Percentiles rank a stretch among this genome's conserved stretches.
Evolutionary conservation across 2,329 filamentous ascomycete genomes (phyloP).

Genomic region (Penicillium sp.): DNA sequence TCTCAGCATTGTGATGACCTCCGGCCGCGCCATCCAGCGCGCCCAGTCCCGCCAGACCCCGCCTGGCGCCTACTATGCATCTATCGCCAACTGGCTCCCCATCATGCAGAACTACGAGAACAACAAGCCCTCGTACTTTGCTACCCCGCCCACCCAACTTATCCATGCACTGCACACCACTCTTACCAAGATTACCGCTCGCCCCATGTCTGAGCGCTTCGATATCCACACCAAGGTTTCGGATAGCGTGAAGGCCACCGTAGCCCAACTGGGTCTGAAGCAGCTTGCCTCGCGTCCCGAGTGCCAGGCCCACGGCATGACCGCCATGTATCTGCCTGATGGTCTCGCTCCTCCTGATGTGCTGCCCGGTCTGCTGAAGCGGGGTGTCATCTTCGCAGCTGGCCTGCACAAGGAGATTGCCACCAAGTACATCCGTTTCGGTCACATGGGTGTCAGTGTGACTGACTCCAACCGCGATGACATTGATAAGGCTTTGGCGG

Average conservation of each 20-base stretch:
- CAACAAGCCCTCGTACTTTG: constrained; percentile 96
- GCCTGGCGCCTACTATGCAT: constrained; percentile 86
- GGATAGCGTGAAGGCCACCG: constrained; percentile 76
- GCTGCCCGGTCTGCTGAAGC: constrained; percentile 75
- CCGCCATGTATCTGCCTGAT: constrained; percentile 90
- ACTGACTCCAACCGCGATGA: constrained; percentile 73
- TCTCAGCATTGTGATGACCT: constrained; percentile 89
- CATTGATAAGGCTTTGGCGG: constrained; percentile 75
- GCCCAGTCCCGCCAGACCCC: constrained; percentile 76
- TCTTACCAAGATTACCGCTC: constrained; percentile 75
- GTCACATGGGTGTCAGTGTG: constrained; percentile 94
- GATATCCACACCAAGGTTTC: constrained; percentile 71
- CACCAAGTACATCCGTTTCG: constrained; percentile 87
- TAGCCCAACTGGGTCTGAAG: constrained; percentile 74
- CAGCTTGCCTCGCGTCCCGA: constrained; percentile 79
- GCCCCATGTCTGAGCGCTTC: constrained; percentile 75
- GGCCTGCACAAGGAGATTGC: constrained; percentile 95
- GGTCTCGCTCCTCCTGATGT: constrained; percentile 73
- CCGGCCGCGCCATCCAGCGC: constrained; percentile 73
- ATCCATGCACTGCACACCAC: constrained; percentile 88
- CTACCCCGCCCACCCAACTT: constrained; percentile 89
- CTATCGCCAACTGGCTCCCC: constrained; percentile 94
- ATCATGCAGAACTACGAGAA: constrained; percentile 99
- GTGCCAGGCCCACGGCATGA: constrained; percentile 96
- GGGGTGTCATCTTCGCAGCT: constrained; percentile 88